Conservation (phyloP, 2,329 filamentous ascomycete genomes). For the Aspergillus uvarum region DNA sequence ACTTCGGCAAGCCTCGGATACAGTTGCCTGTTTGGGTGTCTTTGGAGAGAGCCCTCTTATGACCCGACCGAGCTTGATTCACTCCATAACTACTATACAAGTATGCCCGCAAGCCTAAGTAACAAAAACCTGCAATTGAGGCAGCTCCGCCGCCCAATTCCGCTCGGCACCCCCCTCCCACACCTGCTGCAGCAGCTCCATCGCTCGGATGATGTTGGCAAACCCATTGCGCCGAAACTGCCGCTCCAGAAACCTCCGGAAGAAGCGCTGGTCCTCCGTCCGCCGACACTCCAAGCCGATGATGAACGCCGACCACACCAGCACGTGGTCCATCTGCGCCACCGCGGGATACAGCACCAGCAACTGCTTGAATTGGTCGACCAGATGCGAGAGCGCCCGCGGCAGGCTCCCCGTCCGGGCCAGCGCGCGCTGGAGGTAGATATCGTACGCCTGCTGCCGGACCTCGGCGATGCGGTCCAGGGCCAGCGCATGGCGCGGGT, state of each 20-base stretch:
- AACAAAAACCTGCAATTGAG: too few species aligned
- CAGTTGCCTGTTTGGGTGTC: too few species aligned
- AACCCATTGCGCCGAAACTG: conserved; percentile 7
- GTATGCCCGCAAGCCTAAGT: too few species aligned
- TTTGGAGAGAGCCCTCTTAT: too few species aligned
- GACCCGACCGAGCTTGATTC: too few species aligned
- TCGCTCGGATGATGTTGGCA: conserved; percentile 3
- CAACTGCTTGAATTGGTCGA: conserved; percentile 3
- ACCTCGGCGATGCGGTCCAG: conserved; percentile 11
- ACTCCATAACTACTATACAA: too few species aligned
- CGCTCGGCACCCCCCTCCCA: neutral
- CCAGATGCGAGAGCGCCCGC: too few species aligned
- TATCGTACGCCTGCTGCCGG: conserved; percentile 12
- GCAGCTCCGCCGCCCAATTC: too few species aligned
- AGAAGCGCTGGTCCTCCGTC: conserved; percentile 2
- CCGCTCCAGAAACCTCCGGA: conserved; percentile 4
- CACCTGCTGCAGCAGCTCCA: conserved; percentile 1
- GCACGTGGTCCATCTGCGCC: conserved; percentile 12
- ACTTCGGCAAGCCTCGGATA: too few species aligned
- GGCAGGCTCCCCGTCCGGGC: too few species aligned
- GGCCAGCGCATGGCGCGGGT: conserved; percentile 6
- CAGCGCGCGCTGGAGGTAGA: conserved; percentile 10
- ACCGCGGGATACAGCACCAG: neutral
- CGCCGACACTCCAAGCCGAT: conserved; percentile 15
- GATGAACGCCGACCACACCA: conserved; percentile 23